Evolutionary conservation across 2,329 filamentous ascomycete species (phyloP), one percentile per base, ranked within the genome.

Genomic region (Thermochaetoides dissita): DNA sequence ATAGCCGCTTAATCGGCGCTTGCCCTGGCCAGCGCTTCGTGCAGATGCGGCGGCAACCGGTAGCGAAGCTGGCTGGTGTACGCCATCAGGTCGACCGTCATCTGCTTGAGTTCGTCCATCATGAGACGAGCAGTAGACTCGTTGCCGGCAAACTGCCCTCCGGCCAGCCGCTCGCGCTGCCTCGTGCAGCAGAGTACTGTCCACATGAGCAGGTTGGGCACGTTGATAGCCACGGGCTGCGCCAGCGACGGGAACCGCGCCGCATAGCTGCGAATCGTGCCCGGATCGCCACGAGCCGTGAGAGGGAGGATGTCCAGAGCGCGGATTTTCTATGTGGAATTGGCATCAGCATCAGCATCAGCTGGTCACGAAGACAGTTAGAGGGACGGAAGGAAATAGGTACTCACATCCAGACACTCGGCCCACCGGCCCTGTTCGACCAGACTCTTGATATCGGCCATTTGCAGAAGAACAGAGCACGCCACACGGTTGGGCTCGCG

Each of bases 41-140:
- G 89, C 42, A 96, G 72, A 55, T 84, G 75, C 33, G 84, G 82
- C 39, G 86, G 85, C 64, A 96, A 74, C 56, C 91, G 79, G 64
- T 94, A 96, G 57, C 84, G 79, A 57, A 96, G 77, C 71, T 94
- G 78, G 43, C 87, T 89, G 10, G 87, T 89, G 67, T 94, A 96
- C 10, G 91, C 83, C 67, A 91, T 94, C 54, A 95, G 63, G 62
- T 96, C 89, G 60, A 87, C 79, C 34, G 84, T 87, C 66, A 84
- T 85, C 59, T 82, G 76, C 64, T 82, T 75, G 55, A 93, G 67
- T 54, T 81, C 71, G 44, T 81, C 77, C 40, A 81, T 77, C 63
- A 86, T 72, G 59, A 67, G 64, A 57, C 64, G 69, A 56, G 71
- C 68, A 49, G 71, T 81, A 43, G 73, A 73, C 55, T 79, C 76